Base-by-base conservation (phyloP, 306 rosid genomes). In the Fragaria ananassa region DNA sequence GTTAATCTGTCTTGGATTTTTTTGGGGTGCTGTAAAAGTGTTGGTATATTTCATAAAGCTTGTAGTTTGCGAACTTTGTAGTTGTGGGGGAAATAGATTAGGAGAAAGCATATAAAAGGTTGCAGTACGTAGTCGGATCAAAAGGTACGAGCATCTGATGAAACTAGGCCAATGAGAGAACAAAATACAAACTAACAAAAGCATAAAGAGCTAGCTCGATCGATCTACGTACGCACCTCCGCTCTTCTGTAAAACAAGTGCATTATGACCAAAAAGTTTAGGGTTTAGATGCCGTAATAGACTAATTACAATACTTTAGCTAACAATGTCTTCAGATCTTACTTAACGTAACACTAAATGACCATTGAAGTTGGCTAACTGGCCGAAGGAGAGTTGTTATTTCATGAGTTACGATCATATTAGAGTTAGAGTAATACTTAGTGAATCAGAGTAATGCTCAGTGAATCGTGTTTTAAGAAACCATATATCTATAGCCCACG, bases 121-220 rank as follows among this genome's bases (percentile, higher is more conserved):
- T 71, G 47, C 66, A n/a, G n/a, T n/a, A n/a, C n/a, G n/a, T n/a
- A 50, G 60, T 37, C 7, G 68, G 35, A 69, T 69, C 17, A 57
- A 76, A 67, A 70, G 66, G 53, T 21, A 37, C 49, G 72, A 65
- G 78, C 86, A 87, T 71, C 83, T 77, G 80, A 72, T 41, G 79
- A 31, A 54, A 53, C 21, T 19, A 53, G 12, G 25, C 25, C 61
- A 54, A 54, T 83, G 56, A 15, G 58, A 25, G 50, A 76, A 76
- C 75, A 79, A 77, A 81, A 76, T 68, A 51, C 75, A 45, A 29
- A 66, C 64, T 45, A 67, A 10, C 72, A 63, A 77, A 57, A 25
- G 57, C 65, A 53, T 19, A 12, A 35, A 61, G 76, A 9, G 73
- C n/a, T 45, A 8, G 46, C 11, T 42, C 44, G 44, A 42, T 42